Conservation (phyloP, 805 yeast genomes). For the Torulaspora microellipsoides region DNA sequence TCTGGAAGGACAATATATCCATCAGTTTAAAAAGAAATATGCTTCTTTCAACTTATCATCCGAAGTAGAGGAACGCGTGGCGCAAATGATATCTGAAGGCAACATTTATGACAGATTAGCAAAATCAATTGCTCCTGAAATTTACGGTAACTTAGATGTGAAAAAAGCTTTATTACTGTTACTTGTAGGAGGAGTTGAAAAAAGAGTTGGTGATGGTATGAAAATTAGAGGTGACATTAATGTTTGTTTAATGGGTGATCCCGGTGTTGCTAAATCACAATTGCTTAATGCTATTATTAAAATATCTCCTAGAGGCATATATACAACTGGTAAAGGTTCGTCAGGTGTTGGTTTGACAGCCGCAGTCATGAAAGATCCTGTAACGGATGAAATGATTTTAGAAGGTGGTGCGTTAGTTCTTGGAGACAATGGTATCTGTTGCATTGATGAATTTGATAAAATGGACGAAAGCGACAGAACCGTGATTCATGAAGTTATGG, state of each 20-base stretch:
- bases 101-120: constrained; percentile 77
- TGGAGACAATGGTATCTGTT: constrained; percentile 97
- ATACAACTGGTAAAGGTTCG: constrained; percentile 97
- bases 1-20: constrained; percentile 78
- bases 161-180: constrained; percentile 83
- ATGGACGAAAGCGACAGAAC: constrained; percentile 97
- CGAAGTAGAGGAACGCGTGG: constrained; percentile 53
- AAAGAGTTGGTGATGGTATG: constrained; percentile 94
- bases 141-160: constrained; percentile 88
- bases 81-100: constrained; percentile 52
- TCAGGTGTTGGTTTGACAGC: constrained; percentile 99
- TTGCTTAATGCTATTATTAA: constrained; percentile 83
- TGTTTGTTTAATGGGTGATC: constrained; percentile 96
- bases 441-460: constrained; percentile 98
- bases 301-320: constrained; percentile 93
- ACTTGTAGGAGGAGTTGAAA: constrained; percentile 92
- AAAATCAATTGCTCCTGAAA: constrained; percentile 93
- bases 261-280: constrained; percentile 99
- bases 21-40: constrained; percentile 86
- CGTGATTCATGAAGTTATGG: constrained; percentile 99
- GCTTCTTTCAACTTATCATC: constrained; percentile 56
- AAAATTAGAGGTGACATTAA: constrained; percentile 96
- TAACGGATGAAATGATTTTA: constrained; percentile 96
- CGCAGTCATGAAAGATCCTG: constrained; percentile 97
- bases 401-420: constrained; percentile 98